Percentiles rank a stretch among this genome's conserved stretches.
These are phyloP conservation scores for Heracleum sosnowskyi DNA, from an alignment of 129 eudicot species.

Conservation along the genomic window DNA sequence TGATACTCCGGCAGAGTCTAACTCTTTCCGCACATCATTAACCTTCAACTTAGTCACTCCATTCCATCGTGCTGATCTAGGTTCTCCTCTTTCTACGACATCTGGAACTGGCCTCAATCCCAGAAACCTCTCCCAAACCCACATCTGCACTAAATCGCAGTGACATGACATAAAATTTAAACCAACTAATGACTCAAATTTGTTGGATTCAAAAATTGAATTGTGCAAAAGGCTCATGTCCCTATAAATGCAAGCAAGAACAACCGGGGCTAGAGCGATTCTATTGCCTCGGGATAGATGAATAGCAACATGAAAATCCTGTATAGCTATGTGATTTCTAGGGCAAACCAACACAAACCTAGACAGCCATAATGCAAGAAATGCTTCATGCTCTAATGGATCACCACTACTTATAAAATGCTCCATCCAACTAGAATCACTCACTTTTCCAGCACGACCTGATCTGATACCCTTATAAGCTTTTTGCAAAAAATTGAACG, in stretches of 20 bases:
- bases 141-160: conserved; percentile 26
- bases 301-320: conserved; percentile 28
- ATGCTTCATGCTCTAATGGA: conserved; percentile 47
- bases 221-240: conserved; percentile 27
- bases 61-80: conserved; percentile 16
- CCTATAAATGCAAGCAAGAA: conserved; percentile 42
- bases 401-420: conserved; percentile 21
- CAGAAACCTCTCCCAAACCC: conserved; percentile 41
- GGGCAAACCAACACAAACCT: conserved; percentile 22
- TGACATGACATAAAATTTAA: not conserved
- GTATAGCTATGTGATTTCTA: not conserved
- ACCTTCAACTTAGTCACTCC: not conserved
- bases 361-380: conserved; percentile 42
- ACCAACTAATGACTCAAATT: not conserved
- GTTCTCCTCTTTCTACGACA: not conserved
- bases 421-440: conserved; percentile 21
- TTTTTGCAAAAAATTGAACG: not conserved
- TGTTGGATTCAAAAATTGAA: not conserved
- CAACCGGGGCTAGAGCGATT: conserved; percentile 46
- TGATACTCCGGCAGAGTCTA: conserved; percentile 8
- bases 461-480: not conserved
- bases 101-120: not conserved
- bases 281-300: conserved; percentile 33
- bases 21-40: not conserved
- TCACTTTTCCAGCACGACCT: not conserved